Percentiles rank a stretch among this genome's conserved stretches.
phyloP scores from a whole-genome alignment of 2,329 filamentous ascomycete species.

The Elsinoe ampelina region DNA sequence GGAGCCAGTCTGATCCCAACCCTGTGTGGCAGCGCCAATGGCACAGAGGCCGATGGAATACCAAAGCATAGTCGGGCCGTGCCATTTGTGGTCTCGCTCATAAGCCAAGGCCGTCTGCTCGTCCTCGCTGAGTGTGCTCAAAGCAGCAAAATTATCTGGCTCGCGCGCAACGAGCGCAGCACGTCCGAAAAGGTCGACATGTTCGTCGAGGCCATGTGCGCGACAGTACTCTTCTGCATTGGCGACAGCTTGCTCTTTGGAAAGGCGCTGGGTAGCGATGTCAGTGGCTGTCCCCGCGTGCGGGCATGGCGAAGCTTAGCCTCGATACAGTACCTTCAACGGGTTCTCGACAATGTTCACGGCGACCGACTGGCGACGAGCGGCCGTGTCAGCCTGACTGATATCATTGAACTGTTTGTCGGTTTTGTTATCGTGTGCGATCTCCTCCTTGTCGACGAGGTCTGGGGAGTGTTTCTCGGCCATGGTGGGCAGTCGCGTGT shows the following conservation, averaged over 20 bases:
- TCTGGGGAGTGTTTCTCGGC: too few relatives aligned
- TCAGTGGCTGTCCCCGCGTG: constrained; percentile 14
- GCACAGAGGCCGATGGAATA: constrained; percentile 51
- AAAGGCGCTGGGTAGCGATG: constrained; percentile 23
- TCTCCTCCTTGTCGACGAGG: too few relatives aligned
- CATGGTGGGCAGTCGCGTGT: too few relatives aligned
- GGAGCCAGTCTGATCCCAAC: constrained; percentile 26
- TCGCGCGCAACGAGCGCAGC: constrained; percentile 63
- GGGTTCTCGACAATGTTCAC: constrained; percentile 42
- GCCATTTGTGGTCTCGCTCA: constrained; percentile 60
- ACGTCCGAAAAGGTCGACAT: constrained; percentile 30
- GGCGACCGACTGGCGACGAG: constrained; percentile 33
- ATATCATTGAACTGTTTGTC: too few relatives aligned
- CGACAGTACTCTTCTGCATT: constrained; percentile 30
- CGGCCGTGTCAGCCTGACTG: too few relatives aligned
- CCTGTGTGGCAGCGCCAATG: constrained; percentile 25
- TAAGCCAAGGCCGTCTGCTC: constrained; percentile 52
- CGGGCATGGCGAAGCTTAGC: neutral
- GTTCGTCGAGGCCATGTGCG: constrained; percentile 27
- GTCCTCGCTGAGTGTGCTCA: constrained; percentile 50
- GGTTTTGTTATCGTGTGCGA: too few relatives aligned
- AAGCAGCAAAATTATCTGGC: constrained; percentile 52
- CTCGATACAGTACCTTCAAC: constrained; percentile 33
- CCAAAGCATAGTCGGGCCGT: constrained; percentile 52
- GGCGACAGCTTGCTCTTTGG: constrained; percentile 24